Evolutionary conservation across 495 filamentous ascomycete genomes (phyloP).

Genomic region (Aspergillus cavernicola): DNA sequence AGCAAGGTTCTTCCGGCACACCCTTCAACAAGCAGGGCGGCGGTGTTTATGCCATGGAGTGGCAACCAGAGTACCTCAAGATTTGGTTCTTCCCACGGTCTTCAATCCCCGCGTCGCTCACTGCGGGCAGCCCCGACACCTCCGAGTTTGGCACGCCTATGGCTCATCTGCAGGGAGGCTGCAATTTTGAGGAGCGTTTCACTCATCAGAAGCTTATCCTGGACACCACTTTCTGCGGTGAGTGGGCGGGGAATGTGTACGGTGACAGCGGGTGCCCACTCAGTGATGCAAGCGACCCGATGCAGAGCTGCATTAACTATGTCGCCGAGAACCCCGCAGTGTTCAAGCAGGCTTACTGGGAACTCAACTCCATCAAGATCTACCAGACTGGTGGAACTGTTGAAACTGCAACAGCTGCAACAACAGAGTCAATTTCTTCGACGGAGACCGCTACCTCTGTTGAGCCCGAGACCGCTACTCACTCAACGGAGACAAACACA

Average conservation of each 20-base stretch:
- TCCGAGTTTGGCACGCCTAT: constrained; percentile 63
- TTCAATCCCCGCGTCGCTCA: constrained; percentile 56
- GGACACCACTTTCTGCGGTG: constrained; percentile 83
- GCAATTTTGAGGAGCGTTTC: constrained; percentile 66
- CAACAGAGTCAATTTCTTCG: not conserved
- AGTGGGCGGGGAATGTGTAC: constrained; percentile 72
- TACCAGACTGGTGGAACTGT: constrained; percentile 39
- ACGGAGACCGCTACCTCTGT: not conserved
- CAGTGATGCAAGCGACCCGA: constrained; percentile 32
- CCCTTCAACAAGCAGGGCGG: constrained; percentile 72
- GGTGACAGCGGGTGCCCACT: constrained; percentile 36
- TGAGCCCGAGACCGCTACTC: not conserved
- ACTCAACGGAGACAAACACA: not conserved
- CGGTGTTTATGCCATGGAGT: constrained; percentile 76
- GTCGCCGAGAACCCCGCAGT: constrained; percentile 60
- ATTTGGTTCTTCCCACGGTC: constrained; percentile 75
- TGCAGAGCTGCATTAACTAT: constrained; percentile 55
- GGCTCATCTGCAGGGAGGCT: constrained; percentile 58
- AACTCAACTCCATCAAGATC: constrained; percentile 66
- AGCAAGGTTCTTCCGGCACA: constrained; percentile 58
- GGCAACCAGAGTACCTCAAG: constrained; percentile 61
- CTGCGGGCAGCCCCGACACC: constrained; percentile 55
- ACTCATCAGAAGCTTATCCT: constrained; percentile 70
- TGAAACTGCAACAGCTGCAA: not conserved
- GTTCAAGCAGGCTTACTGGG: constrained; percentile 66